Evolutionary conservation across 1,284 basidiomycete species (phyloP).

Genomic region (Austroboletus novae-zelandiae): DNA sequence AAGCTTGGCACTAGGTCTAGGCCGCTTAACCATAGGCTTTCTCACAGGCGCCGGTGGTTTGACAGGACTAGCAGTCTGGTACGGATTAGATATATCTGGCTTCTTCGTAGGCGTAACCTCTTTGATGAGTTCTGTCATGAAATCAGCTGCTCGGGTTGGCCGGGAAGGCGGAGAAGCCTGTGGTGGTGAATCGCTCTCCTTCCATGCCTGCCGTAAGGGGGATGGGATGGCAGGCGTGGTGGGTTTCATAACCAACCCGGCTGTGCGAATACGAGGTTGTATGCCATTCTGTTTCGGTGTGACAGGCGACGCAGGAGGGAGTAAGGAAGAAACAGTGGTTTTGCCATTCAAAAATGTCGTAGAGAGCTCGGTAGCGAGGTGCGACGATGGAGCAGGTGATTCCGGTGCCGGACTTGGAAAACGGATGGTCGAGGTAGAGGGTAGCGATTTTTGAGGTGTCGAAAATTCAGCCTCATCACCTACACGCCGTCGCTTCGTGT

Average conservation of each 20-base stretch:
- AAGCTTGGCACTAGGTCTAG: conserved; percentile 25
- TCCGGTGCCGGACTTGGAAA: conserved; percentile 19
- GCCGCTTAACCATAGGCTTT: conserved; percentile 38
- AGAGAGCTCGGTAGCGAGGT: conserved; percentile 5
- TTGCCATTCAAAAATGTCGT: conserved; percentile 24
- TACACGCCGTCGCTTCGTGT: conserved; percentile 61
- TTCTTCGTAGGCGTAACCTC: conserved; percentile 61
- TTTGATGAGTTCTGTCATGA: conserved; percentile 66
- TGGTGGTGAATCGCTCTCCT: conserved; percentile 41
- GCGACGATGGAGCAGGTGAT: conserved; percentile 8
- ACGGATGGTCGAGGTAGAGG: conserved; percentile 25
- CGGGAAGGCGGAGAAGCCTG: conserved; percentile 35
- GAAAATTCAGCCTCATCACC: conserved; percentile 41
- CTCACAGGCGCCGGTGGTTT: conserved; percentile 40
- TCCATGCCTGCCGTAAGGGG: conserved; percentile 67
- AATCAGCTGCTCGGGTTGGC: conserved; percentile 59
- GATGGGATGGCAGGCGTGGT: conserved; percentile 63
- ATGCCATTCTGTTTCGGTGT: conserved; percentile 34
- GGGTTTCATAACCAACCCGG: conserved; percentile 43
- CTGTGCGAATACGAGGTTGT: conserved; percentile 42
- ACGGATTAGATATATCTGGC: conserved; percentile 67
- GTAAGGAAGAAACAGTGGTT: conserved; percentile 19
- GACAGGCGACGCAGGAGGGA: conserved; percentile 14
- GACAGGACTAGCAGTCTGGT: conserved; percentile 62
- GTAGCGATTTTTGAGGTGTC: conserved; percentile 28